A percentile compares a stretch with the other conserved stretches of the same genome.
These are phyloP conservation scores for Chlorophyllum brunneum DNA, from an alignment of 768 basidiomycete genomes.

Conservation along the genomic window DNA sequence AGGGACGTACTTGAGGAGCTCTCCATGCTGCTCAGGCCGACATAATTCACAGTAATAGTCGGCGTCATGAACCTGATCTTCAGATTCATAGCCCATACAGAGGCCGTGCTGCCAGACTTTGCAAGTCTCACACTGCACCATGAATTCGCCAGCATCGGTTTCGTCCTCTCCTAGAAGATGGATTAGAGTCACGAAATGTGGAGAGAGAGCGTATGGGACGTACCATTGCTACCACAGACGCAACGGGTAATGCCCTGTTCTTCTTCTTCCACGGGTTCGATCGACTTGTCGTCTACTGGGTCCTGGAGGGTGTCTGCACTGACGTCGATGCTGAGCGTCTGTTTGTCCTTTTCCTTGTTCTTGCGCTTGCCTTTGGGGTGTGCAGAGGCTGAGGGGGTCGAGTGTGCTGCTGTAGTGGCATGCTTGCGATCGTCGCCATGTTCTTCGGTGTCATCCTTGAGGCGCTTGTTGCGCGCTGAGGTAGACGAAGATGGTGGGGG, in stretches of 20 bases:
- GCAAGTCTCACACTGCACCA: conserved; percentile 97
- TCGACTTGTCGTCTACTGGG: conserved; percentile 31
- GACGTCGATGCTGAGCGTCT: conserved; percentile 18
- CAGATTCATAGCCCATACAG: conserved; percentile 89
- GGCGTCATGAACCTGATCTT: conserved; percentile 65
- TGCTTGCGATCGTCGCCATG: conserved; percentile 53
- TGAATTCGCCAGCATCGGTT: conserved; percentile 86
- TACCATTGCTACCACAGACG: conserved; percentile 80
- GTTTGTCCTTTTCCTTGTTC: conserved; percentile 56
- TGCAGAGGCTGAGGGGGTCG: conserved; percentile 27
- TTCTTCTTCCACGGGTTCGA: conserved; percentile 51
- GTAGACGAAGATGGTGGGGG: conserved; percentile 35
- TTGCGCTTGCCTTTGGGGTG: conserved; percentile 36
- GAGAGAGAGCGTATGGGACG: conserved; percentile 20
- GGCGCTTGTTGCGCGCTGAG: conserved; percentile 49
- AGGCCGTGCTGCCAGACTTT: conserved; percentile 98
- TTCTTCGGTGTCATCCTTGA: conserved; percentile 73
- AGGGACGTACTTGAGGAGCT: conserved; percentile 70
- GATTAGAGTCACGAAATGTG: conserved; percentile 20
- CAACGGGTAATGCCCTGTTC: conserved; percentile 74
- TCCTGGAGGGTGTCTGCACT: conserved; percentile 23
- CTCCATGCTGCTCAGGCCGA: conserved; percentile 78
- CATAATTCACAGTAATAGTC: conserved; percentile 96
- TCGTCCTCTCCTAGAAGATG: conserved; percentile 55
- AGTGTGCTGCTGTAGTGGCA: conserved; percentile 26